phyloP scores from a whole-genome alignment of 2,329 filamentous ascomycete species.

The Tolypocladium tropicale region DNA sequence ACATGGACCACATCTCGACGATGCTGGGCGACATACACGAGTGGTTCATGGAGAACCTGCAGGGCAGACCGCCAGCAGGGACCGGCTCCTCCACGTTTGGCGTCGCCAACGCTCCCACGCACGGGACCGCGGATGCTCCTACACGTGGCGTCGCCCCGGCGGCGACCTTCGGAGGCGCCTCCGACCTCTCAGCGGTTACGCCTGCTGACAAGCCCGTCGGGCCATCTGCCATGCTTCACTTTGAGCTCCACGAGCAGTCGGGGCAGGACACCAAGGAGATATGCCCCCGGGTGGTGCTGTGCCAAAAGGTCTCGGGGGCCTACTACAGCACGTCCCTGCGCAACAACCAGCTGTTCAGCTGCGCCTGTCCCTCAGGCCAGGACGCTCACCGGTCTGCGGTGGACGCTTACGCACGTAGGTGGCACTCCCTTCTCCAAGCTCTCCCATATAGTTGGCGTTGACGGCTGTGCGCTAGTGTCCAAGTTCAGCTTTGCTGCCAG shows the following conservation, averaged over 20 bases:
- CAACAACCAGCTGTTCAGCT: background rate
- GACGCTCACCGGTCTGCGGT: background rate
- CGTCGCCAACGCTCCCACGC: background rate
- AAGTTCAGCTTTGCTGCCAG: background rate
- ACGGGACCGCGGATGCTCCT: background rate
- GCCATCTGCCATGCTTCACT: background rate
- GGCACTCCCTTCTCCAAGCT: background rate
- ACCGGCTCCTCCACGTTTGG: background rate
- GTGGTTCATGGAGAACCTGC: background rate
- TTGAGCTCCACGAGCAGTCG: background rate
- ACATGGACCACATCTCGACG: constrained; percentile 1
- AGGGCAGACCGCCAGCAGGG: background rate
- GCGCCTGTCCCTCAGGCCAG: background rate
- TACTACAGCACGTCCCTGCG: constrained; percentile 1
- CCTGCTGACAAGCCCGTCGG: background rate
- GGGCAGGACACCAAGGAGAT: background rate
- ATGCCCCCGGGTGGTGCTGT: background rate
- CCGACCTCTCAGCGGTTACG: background rate
- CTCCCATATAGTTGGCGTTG: too few species aligned
- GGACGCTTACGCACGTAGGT: background rate
- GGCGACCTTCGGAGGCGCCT: background rate
- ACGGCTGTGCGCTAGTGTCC: background rate
- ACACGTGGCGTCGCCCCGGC: background rate
- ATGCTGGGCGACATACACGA: constrained; percentile 2
- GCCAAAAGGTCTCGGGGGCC: background rate